These are phyloP conservation scores for Fusarium abutilonis DNA, from an alignment of 2,329 filamentous ascomycete species.

Conservation along the genomic window DNA sequence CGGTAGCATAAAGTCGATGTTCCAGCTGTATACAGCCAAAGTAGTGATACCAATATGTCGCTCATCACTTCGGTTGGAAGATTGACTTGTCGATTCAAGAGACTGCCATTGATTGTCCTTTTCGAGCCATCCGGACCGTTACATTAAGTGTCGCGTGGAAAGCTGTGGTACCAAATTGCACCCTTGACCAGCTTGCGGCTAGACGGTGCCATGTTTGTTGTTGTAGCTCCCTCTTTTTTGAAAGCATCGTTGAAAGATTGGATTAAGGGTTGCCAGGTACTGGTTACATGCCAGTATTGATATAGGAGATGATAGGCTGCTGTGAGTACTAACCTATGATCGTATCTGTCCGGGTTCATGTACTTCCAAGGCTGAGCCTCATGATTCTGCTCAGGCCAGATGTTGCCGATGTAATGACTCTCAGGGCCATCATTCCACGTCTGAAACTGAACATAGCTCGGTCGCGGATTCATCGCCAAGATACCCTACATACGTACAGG, in stretches of 20 bases:
- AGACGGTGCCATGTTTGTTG: background rate
- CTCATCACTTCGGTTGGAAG: background rate
- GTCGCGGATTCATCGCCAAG: background rate
- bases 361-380: background rate
- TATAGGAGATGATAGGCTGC: background rate
- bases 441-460: background rate
- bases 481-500: background rate
- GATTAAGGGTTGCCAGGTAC: background rate
- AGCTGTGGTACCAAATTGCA: background rate
- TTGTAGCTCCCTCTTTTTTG: background rate
- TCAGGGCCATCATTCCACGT: conserved; percentile 1
- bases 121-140: background rate
- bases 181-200: background rate
- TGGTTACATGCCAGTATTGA: background rate
- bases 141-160: background rate
- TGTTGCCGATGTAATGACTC: background rate
- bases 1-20: conserved; percentile 52
- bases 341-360: background rate
- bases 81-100: background rate
- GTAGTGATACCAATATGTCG: conserved; percentile 24
- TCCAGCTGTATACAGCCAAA: conserved; percentile 49
- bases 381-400: background rate
- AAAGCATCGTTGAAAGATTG: background rate
- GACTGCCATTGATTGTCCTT: background rate
- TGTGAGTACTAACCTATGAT: background rate